A percentile compares a stretch with the other conserved stretches of the same genome.
phyloP scores from a whole-genome alignment of 352 stramenopile genomes.

The Discostella stelligera region DNA sequence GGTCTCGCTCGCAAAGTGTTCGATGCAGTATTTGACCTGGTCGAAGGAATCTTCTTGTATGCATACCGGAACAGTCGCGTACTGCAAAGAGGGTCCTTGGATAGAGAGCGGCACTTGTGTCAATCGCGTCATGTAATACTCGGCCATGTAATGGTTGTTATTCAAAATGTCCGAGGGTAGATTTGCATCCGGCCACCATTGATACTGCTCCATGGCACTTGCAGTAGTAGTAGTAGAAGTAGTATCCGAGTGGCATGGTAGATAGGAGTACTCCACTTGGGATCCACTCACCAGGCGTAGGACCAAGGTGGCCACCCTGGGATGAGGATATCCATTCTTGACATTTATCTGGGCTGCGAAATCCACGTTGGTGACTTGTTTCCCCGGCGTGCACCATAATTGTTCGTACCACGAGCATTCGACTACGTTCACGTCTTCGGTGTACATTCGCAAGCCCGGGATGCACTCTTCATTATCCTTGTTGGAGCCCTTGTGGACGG shows the following conservation, averaged over 20 bases:
- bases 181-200: constrained; percentile 31
- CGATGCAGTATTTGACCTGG: constrained; percentile 15
- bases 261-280: constrained; percentile 13
- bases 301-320: constrained; percentile 30
- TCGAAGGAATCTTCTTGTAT: constrained; percentile 1
- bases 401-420: constrained; percentile 24
- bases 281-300: constrained; percentile 11
- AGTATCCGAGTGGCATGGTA: constrained; percentile 14
- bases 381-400: constrained; percentile 26
- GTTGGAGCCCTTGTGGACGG: constrained; percentile 12
- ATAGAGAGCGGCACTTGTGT: constrained; percentile 3
- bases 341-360: constrained; percentile 39
- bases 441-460: constrained; percentile 37
- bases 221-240: too few relatives aligned
- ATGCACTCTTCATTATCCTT: constrained; percentile 27
- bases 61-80: constrained; percentile 14
- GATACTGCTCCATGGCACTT: constrained; percentile 12
- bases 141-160: constrained; percentile 22
- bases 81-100: constrained; percentile 4
- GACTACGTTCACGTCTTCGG: constrained; percentile 13
- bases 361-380: constrained; percentile 28
- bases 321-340: constrained; percentile 33
- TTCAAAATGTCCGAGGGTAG: constrained; percentile 12
- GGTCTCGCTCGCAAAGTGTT: constrained; percentile 7
- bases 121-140: constrained; percentile 28